These are phyloP conservation scores for Mycena galopus DNA, from an alignment of 768 basidiomycete species.

Conservation along the genomic window DNA sequence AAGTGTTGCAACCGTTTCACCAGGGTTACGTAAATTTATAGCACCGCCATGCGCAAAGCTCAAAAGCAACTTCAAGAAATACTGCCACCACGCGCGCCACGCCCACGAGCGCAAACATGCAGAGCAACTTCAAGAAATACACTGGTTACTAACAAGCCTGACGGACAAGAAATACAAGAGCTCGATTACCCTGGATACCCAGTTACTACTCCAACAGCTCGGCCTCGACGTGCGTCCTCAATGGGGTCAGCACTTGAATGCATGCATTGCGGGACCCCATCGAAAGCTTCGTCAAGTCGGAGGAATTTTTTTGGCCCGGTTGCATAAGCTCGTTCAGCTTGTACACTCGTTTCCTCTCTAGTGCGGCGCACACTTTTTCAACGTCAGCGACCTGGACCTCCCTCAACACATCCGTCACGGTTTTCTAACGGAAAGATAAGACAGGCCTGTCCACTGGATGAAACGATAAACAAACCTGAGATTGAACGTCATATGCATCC, in stretches of 20 bases:
- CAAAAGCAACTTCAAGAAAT: no score
- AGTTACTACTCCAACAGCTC: background rate
- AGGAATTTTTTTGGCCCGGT: background rate
- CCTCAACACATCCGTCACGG: background rate
- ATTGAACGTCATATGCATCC: background rate
- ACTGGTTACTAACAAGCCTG: background rate
- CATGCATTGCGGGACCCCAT: slow-evolving; percentile 6
- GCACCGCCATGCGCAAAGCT: no score
- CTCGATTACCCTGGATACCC: no score
- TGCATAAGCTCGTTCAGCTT: slow-evolving; percentile 24
- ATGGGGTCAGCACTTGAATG: slow-evolving; percentile 10
- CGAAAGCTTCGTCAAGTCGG: background rate
- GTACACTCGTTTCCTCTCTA: background rate
- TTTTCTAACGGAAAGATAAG: background rate
- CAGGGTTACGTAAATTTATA: background rate
- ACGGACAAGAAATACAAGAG: background rate
- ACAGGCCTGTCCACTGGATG: background rate
- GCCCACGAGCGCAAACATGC: no score
- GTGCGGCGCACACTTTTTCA: background rate
- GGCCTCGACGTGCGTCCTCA: background rate
- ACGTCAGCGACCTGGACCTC: slow-evolving; percentile 12
- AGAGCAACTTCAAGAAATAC: no score
- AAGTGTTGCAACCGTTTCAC: background rate
- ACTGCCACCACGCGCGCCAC: no score
- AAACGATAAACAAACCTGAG: background rate